Evolutionary conservation across 345 rosid species (phyloP), one percentile per base, ranked within the genome.

Genomic region (Populus tremula): DNA sequence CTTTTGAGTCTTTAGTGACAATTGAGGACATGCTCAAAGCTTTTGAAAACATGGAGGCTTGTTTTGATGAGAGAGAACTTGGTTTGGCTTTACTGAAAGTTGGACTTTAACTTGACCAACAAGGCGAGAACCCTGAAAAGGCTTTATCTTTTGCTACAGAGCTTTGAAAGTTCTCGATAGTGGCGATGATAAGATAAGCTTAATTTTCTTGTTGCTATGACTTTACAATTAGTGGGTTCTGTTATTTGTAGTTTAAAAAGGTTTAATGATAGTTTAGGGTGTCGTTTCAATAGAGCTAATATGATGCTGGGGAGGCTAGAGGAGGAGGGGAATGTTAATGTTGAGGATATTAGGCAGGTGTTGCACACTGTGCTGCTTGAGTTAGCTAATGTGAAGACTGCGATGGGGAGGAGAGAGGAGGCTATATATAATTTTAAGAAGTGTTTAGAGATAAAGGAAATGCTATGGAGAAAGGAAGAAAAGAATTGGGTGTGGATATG

Each of bases 391-490:
- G 98, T 89, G 53, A 92, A 96, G 84, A 90, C 93, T 0, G 97
- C 97, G 4, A 89, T 92, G 90, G 99, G 98, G 25, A 88, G 97
- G 82, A 76, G 97, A 74, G 99, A 96, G 79, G 99, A 93, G 84
- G 99, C 97, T 63, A 76, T 96, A 27, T 89, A 76, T 84, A 89
- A 92, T 87, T 85, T 90, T 73, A 87, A 86, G 80, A 90, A 88
- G 88, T 87, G 92, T 86, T 61, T 93, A 77, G 91, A 91, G 89
- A 90, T 96, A 45, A 96, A 94, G 76, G 94, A 86, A 76, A 73
- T 87, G 87, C 78, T 71, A 83, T 90, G 82, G 98, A 87, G 66
- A 82, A 90, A 79, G 97, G 87, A 76, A 86, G 98, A 62, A 82
- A 83, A 77, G 99, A 93, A 82, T 83, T 96, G 77, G 99, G 96